phyloP scores from a whole-genome alignment of 2,329 filamentous ascomycete species.

The Triangularia setosa region DNA sequence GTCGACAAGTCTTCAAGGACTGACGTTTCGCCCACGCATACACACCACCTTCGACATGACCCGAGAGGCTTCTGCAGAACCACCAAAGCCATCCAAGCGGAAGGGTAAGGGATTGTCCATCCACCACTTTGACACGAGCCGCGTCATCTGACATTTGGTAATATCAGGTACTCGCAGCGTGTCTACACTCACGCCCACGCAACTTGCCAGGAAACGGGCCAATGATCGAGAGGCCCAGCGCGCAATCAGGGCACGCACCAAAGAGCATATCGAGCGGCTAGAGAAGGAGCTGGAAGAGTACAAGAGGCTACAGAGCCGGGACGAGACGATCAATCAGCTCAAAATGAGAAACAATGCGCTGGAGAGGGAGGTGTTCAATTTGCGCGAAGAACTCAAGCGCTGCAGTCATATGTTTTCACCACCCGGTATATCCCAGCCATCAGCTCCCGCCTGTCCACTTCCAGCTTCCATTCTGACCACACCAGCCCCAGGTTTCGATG shows the following conservation, averaged over 20 bases:
- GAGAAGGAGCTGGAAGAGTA: slow-evolving; percentile 74
- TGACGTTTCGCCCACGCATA: not conserved
- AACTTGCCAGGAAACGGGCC: slow-evolving; percentile 83
- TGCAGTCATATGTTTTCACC: slow-evolving; percentile 39
- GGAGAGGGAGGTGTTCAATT: slow-evolving; percentile 47
- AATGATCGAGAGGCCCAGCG: slow-evolving; percentile 90
- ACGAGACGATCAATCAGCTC: slow-evolving; percentile 50
- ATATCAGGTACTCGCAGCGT: slow-evolving; percentile 65
- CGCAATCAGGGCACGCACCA: slow-evolving; percentile 80
- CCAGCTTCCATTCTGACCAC: slow-evolving; percentile 4
- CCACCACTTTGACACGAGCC: not conserved
- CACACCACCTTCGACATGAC: slow-evolving; percentile 30
- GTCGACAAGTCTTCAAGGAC: not conserved
- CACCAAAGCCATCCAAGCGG: slow-evolving; percentile 41
- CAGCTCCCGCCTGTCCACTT: not conserved
- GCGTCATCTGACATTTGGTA: slow-evolving; percentile 4
- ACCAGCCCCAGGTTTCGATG: slow-evolving; percentile 36
- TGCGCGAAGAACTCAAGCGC: slow-evolving; percentile 43
- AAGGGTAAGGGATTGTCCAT: slow-evolving; percentile 38
- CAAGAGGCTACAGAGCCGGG: slow-evolving; percentile 44
- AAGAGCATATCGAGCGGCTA: slow-evolving; percentile 76
- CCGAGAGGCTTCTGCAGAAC: slow-evolving; percentile 42
- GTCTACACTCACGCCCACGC: slow-evolving; percentile 80
- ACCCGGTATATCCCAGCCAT: slow-evolving; percentile 33
- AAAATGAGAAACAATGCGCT: slow-evolving; percentile 50